A percentile compares a stretch with the other conserved stretches of the same genome.
Conservation (phyloP, 2,329 filamentous ascomycete genomes). For the Capronia epimyces region DNA sequence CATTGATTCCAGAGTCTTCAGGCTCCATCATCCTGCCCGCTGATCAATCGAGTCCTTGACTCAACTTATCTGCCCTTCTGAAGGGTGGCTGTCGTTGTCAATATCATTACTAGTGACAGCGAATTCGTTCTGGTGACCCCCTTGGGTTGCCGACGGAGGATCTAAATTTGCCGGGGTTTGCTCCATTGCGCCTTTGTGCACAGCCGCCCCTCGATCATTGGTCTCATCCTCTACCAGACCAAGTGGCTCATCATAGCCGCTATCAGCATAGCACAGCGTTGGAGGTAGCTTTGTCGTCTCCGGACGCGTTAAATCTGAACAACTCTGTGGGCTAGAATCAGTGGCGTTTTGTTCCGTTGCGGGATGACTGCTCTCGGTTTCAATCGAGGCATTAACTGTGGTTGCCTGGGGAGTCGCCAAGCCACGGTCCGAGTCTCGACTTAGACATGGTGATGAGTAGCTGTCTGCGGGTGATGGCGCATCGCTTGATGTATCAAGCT, state of each 20-base stretch:
- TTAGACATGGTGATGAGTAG: background rate
- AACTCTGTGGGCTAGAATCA: background rate
- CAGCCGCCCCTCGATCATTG: background rate
- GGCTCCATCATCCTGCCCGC: no score
- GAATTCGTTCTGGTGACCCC: background rate
- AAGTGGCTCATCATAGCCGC: conserved; percentile 23
- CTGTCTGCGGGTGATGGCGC: background rate
- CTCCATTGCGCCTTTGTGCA: background rate
- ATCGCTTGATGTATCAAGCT: background rate
- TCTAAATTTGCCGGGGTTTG: background rate
- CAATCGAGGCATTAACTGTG: background rate
- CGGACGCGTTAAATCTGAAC: background rate
- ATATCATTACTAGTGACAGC: no score
- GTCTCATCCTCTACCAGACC: background rate
- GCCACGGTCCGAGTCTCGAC: background rate
- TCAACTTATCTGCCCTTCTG: no score
- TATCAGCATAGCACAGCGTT: conserved; percentile 18
- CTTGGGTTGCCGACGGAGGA: background rate
- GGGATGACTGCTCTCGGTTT: background rate
- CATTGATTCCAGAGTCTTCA: no score
- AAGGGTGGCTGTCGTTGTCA: no score
- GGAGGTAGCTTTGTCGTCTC: conserved; percentile 2
- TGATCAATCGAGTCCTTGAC: no score
- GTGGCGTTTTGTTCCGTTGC: background rate
- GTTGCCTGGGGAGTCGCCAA: background rate